Base-by-base conservation (phyloP, 2,329 filamentous ascomycete genomes). In the Sporothrix globosa region DNA sequence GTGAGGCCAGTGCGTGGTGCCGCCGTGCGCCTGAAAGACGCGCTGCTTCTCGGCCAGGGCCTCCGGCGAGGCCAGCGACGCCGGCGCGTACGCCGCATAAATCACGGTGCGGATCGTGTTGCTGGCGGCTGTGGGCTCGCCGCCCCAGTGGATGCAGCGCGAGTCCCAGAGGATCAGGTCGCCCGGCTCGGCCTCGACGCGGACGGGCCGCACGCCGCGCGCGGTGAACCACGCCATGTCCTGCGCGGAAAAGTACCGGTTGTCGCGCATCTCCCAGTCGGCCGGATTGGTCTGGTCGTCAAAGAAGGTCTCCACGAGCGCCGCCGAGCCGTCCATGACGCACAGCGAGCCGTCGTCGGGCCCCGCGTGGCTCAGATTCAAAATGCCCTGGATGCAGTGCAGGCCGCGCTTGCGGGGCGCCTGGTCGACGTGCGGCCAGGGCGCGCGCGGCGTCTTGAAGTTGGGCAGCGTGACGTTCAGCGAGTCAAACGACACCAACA, bases 161-260 rank as follows among this genome's bases (percentile, higher is more conserved):
- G 56, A 75, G 71, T 81, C 79, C 76, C 80, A 81, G 4, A 80
- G 72, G 19, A 81, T 74, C 13, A 81, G 70, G 56, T 81, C 79
- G 1, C 79, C 79, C 0, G 78, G 78, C 34, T 78, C 78, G 19
- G 78, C 78, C 54, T 75, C 71, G 14, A 80, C 73, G 71, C 80
- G 76, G 65, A 71, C 39, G 63, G 58, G 60, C 56, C 48, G 48
- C 21, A 71, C 56, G 56, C 68, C 68, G 39, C 50, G 60, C 24
- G 21, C 53, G 21, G 27, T 48, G 50, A 66, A 70, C 60, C 52
- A 70, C 3, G 30, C 34, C 19, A 70, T 56, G 2, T 70, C 48
- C 39, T 34, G 39, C 17, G 56, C 68, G 60, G 21, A n/a, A 21
- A 70, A 66, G 34, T 58, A 58, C 14, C 39, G 30, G 48, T 66